Percentiles rank a stretch among this genome's conserved stretches.
Conservation (phyloP, 495 filamentous ascomycete genomes). For the Friedmanniomyces endolithicus region DNA sequence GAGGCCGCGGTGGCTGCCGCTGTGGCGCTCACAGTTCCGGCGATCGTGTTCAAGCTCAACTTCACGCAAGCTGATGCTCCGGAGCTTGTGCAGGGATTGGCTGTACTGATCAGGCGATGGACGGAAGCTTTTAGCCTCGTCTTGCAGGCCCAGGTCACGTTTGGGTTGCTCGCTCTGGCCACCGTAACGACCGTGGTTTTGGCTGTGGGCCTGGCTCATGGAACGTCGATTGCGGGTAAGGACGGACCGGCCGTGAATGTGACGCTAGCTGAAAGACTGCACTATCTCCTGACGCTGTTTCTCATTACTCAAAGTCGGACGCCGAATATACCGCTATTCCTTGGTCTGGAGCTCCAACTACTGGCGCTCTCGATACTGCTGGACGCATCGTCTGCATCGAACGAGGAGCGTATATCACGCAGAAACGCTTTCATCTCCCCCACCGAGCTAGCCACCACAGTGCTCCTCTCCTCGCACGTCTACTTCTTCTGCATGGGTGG, state of each 20-base stretch:
- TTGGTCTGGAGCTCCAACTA: slow-evolving; percentile 48
- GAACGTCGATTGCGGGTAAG: not conserved
- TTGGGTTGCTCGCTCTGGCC: slow-evolving; percentile 18
- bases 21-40: slow-evolving; percentile 36
- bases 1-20: slow-evolving; percentile 4
- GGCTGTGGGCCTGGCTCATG: not conserved
- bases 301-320: slow-evolving; percentile 75
- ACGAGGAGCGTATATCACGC: not conserved
- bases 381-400: not conserved
- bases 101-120: slow-evolving; percentile 18
- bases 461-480: slow-evolving; percentile 29
- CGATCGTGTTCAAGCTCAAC: slow-evolving; percentile 69
- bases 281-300: slow-evolving; percentile 62
- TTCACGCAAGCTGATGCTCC: slow-evolving; percentile 77
- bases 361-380: slow-evolving; percentile 1
- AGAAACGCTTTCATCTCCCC: slow-evolving; percentile 11
- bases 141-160: slow-evolving; percentile 23
- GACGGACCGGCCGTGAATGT: slow-evolving; percentile 1
- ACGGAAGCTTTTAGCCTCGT: slow-evolving; percentile 23
- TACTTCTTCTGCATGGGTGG: slow-evolving; percentile 87
- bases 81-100: slow-evolving; percentile 55
- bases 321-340: slow-evolving; percentile 71
- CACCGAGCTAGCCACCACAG: slow-evolving; percentile 21
- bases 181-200: slow-evolving; percentile 6
- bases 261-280: slow-evolving; percentile 34